Base-by-base conservation (phyloP, 129 eudicot genomes). In the Solidago caesia region DNA sequence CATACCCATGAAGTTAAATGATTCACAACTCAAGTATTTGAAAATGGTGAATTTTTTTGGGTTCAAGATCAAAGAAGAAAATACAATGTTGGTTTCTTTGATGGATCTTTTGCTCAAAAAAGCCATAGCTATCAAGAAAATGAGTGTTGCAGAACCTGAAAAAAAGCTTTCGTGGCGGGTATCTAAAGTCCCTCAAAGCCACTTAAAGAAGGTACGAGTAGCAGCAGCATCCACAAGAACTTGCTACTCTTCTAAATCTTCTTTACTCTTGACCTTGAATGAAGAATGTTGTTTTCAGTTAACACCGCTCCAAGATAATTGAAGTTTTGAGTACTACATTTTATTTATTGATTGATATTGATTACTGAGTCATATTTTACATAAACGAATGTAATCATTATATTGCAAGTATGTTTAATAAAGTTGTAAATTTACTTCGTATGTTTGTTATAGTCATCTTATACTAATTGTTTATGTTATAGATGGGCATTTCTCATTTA, bases 31-130 rank as follows among this genome's bases (percentile, higher is more conserved):
- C 26, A 72, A 75, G 41, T 67, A 79, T 71, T 47, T 83, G 48
- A 71, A 59, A 14, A 5, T 3, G 45, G 76, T 83, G 33, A 75
- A 71, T 46, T 29, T 79, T 48, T 57, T 66, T 2, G 81, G 84
- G 56, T 79, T 83, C 61, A 75, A 33, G 66, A 45, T 67, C 41
- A 59, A 75, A 64, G 67, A 70, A 48, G 75, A 79, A 41, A 51
- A 79, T 8, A 16, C 44, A 67, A 68, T 26, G 48, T 46, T 76
- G 68, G 67, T 71, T 48, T 26, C 75, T 7, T 65, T 83, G 68
- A 83, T 83, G 68, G 84, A 83, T 75, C 67, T 83, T 65, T 67
- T 83, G 68, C 81, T 83, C n/a, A 74, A 75, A 59, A 79, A 72
- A 39, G 87, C 84, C 44, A 67, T 83, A 13, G 67, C 58, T 27